Conservation (phyloP, 768 basidiomycete genomes). For the Coprinopsis marcescibilis region DNA sequence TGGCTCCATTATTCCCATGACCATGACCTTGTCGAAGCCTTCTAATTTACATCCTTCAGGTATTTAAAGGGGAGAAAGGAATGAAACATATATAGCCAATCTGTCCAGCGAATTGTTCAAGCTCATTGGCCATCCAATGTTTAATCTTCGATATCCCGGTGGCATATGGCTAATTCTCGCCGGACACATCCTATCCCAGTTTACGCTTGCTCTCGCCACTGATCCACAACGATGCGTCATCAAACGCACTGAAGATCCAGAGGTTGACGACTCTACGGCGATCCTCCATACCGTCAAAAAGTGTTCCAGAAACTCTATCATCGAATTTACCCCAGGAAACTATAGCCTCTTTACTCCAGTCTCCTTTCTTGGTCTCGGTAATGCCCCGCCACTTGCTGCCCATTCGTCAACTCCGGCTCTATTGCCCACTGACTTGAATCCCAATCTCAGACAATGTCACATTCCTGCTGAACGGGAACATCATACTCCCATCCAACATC, state of each 20-base stretch:
- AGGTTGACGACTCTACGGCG: conserved; percentile 28
- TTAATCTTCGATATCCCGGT: neutral
- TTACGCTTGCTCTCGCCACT: neutral
- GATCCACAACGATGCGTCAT: conserved; percentile 26
- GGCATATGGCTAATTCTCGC: neutral
- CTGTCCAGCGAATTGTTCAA: too few species aligned
- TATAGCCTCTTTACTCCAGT: conserved; percentile 34
- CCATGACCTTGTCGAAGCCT: too few species aligned
- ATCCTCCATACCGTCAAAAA: conserved; percentile 31
- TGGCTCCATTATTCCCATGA: too few species aligned
- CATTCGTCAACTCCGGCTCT: too few species aligned
- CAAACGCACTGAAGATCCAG: conserved; percentile 8
- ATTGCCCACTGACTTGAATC: neutral
- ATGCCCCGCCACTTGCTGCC: neutral
- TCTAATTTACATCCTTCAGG: too few species aligned
- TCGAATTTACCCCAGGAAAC: conserved; percentile 29
- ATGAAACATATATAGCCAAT: too few species aligned
- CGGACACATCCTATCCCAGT: neutral
- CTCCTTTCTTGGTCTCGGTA: conserved; percentile 27
- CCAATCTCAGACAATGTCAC: conserved; percentile 28
- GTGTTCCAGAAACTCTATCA: conserved; percentile 27
- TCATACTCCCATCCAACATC: conserved; percentile 39
- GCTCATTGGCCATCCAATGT: neutral
- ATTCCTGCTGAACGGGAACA: conserved; percentile 36
- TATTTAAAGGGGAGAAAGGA: too few species aligned